Conservation (phyloP, 1,284 basidiomycete species). For the Ganoderma leucocontextum region DNA sequence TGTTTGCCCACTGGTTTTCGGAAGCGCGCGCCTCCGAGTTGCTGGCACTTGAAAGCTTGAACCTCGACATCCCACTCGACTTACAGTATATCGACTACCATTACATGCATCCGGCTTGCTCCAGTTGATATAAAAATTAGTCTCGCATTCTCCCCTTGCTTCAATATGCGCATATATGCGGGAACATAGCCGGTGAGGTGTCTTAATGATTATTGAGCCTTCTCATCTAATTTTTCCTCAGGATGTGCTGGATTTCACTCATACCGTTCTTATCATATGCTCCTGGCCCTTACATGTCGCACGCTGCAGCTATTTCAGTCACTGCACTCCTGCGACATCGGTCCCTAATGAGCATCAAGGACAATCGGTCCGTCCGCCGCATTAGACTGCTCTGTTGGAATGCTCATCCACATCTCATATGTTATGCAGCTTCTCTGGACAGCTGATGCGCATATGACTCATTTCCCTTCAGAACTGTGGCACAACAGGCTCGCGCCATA, state of each 20-base stretch:
- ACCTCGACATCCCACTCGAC: not conserved
- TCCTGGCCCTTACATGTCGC: too few relatives aligned
- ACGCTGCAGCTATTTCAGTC: not conserved
- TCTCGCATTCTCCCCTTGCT: not conserved
- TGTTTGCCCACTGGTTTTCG: not conserved
- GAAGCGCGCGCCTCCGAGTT: not conserved
- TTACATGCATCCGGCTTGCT: not conserved
- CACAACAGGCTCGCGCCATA: slow-evolving; percentile 17
- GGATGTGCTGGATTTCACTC: not conserved
- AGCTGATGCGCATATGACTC: not conserved
- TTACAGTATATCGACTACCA: not conserved
- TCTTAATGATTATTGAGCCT: not conserved
- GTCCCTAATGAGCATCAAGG: not conserved
- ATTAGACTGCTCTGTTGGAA: not conserved
- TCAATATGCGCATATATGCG: not conserved
- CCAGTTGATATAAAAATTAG: not conserved
- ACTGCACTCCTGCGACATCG: not conserved
- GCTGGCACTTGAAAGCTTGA: not conserved
- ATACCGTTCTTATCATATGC: too few relatives aligned
- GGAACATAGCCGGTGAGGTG: not conserved
- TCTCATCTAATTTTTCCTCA: not conserved
- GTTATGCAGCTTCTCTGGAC: not conserved
- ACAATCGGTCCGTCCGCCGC: not conserved
- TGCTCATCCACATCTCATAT: not conserved
- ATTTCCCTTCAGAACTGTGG: not conserved